Conservation (phyloP, 2,329 filamentous ascomycete species). For the Ascocoryne sarcoides region DNA sequence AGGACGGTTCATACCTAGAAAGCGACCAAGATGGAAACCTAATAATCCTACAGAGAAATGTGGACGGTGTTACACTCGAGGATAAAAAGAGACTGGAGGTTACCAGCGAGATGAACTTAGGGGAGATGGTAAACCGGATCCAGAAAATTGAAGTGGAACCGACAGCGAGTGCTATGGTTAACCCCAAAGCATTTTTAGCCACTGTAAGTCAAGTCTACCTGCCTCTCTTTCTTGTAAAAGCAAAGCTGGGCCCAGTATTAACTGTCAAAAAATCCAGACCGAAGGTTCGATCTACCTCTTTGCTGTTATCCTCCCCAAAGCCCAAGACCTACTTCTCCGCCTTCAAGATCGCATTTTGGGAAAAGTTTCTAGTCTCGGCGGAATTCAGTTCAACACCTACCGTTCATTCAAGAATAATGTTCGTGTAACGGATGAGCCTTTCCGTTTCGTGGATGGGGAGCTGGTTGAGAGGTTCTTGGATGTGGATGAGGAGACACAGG, state of each 20-base stretch:
- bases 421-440: constrained; percentile 64
- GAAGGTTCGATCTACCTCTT: constrained; percentile 91
- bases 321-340: constrained; percentile 72
- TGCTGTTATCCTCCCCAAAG: constrained; percentile 61
- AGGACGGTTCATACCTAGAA: constrained; percentile 67
- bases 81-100: constrained; percentile 64
- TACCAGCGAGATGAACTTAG: constrained; percentile 73
- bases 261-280: constrained; percentile 43
- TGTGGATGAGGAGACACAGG: constrained; percentile 49
- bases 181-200: constrained; percentile 77
- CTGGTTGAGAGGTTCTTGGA: constrained; percentile 80
- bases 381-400: constrained; percentile 68
- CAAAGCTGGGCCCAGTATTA: constrained; percentile 4
- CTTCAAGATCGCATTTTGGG: constrained; percentile 66
- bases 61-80: constrained; percentile 62
- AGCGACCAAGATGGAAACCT: constrained; percentile 85
- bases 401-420: constrained; percentile 72
- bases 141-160: constrained; percentile 61
- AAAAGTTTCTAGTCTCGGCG: constrained; percentile 59
- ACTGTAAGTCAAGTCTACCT: constrained; percentile 55
- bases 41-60: constrained; percentile 67
- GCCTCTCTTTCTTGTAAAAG: not conserved
- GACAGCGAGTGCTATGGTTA: constrained; percentile 55
- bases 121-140: constrained; percentile 90
- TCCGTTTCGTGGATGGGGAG: constrained; percentile 86